These are phyloP conservation scores for Penicillium brevicompactum DNA, from an alignment of 2,329 filamentous ascomycete genomes.

Conservation along the genomic window DNA sequence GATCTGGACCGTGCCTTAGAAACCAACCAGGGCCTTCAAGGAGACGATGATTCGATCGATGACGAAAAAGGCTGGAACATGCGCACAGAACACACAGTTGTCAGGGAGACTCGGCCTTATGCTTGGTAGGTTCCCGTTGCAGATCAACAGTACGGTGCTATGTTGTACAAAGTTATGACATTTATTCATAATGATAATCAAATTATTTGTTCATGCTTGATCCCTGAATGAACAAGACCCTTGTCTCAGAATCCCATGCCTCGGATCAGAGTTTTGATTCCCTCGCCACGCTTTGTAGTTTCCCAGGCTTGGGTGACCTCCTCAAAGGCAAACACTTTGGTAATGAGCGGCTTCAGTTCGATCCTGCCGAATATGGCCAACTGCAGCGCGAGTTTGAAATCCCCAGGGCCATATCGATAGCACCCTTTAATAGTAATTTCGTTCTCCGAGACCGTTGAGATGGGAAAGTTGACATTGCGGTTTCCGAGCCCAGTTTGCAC, in stretches of 20 bases:
- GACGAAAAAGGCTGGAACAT: constrained; percentile 21
- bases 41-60: constrained; percentile 3
- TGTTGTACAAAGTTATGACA: constrained; percentile 11
- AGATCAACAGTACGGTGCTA: background rate
- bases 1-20: constrained; percentile 45
- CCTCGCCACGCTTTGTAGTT: constrained; percentile 21
- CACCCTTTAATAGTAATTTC: constrained; percentile 37
- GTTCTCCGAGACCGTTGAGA: constrained; percentile 37
- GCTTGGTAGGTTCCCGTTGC: constrained; percentile 10
- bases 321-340: constrained; percentile 35
- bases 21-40: constrained; percentile 25
- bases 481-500: constrained; percentile 42
- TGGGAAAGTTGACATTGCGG: constrained; percentile 41
- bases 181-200: constrained; percentile 2
- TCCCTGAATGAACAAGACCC: background rate
- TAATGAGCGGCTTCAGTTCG: constrained; percentile 35
- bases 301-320: constrained; percentile 39
- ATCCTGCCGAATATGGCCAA: constrained; percentile 22
- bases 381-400: constrained; percentile 40
- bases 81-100: background rate
- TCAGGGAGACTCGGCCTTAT: constrained; percentile 11
- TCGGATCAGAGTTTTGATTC: constrained; percentile 27
- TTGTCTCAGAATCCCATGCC: constrained; percentile 13
- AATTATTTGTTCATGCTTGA: background rate
- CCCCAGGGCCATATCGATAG: constrained; percentile 37